Base-by-base conservation (phyloP, 257 asterid species). In the Fraxinus quadrangulata region DNA sequence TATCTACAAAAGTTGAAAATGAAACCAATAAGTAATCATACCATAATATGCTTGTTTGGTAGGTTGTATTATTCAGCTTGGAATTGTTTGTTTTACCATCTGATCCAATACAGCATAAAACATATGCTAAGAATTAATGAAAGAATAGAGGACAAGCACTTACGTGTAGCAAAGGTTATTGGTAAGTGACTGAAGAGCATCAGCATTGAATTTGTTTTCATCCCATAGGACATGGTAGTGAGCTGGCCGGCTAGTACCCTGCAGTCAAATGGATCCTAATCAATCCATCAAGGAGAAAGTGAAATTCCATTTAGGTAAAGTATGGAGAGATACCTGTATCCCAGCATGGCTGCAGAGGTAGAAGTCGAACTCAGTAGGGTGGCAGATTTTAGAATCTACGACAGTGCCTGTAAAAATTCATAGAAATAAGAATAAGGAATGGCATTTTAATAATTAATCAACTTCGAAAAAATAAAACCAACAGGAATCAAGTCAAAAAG, bases 221-320 rank as follows among this genome's bases (percentile, higher is more conserved):
- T 95, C 98, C 97, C 97, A 95, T 77, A 93, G 72, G 19, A 95
- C 99, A 80, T 95, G 97, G 83, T 95, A 95, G 78, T 93, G 98
- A 2, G 99, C 97, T 12, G 98, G 99, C 0, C 98, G 93, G 76
- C 96, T 92, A 1, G 96, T 91, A 10, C 97, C 97, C 97, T 91
- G 80, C 67, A 40, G 11, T 23, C 67, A 10, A 45, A 28, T n/a
- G 36, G 30, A 59, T 59, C 12, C 68, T 5, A 75, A 23, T 2
- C 47, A 23, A 28, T 65, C 6, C 5, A 75, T 8, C 4, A 37
- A 34, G 59, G 45, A 76, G 51, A 21, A 16, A 2, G 67, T 3
- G 19, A 56, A 34, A 6, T 23, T 2, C 5, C 24, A 67, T 47
- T 63, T 59, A 7, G 14, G 66, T 11, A 9, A 12, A 42, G 30